These are phyloP conservation scores for Fusarium sp. DNA, from an alignment of 2,329 filamentous ascomycete genomes.

Conservation along the genomic window DNA sequence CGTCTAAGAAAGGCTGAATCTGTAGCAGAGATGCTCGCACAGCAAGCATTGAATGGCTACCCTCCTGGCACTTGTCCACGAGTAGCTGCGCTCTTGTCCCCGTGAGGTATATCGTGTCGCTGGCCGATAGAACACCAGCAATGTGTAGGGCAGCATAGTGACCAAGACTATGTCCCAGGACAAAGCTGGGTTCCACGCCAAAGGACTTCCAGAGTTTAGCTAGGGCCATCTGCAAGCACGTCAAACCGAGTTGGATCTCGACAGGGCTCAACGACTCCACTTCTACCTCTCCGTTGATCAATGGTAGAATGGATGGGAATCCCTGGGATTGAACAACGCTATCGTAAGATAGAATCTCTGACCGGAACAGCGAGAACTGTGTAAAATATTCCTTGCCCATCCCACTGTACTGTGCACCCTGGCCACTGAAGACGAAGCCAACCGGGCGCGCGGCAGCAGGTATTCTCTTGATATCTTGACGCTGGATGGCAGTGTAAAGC, in stretches of 20 bases:
- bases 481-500: not conserved
- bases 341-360: not conserved
- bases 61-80: slow-evolving; percentile 3
- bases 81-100: not conserved
- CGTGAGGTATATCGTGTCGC: slow-evolving; percentile 74
- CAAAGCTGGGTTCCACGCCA: slow-evolving; percentile 59
- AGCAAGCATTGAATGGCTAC: slow-evolving; percentile 53
- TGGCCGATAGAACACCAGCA: slow-evolving; percentile 75
- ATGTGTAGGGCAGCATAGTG: slow-evolving; percentile 65
- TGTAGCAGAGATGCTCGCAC: slow-evolving; percentile 36
- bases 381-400: slow-evolving; percentile 10
- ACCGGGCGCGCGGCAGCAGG: not conserved
- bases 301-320: not conserved
- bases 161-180: slow-evolving; percentile 63
- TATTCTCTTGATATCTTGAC: not conserved
- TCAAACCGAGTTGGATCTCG: slow-evolving; percentile 56
- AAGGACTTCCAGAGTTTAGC: slow-evolving; percentile 56
- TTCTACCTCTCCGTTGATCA: not conserved
- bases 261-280: slow-evolving; percentile 23
- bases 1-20: not conserved
- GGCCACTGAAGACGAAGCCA: not conserved
- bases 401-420: not conserved
- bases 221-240: slow-evolving; percentile 59
- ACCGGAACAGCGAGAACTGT: slow-evolving; percentile 2
- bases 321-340: not conserved